phyloP scores from a whole-genome alignment of 2,329 filamentous ascomycete genomes.

The Chaetomiaceae sp. region DNA sequence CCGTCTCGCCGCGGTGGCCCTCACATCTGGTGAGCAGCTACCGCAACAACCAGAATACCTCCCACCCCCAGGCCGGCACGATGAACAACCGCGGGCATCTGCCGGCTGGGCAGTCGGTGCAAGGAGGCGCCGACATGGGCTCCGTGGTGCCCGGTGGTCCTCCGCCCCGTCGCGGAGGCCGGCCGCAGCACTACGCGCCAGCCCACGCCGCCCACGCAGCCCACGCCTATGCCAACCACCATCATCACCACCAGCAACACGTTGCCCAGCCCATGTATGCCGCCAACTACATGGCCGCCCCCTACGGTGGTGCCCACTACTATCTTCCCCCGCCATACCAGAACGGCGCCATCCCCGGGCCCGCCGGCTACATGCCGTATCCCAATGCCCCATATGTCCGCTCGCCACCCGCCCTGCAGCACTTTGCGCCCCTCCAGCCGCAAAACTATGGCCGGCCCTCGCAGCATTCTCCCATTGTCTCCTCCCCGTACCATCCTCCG shows the following conservation, averaged over 20 bases:
- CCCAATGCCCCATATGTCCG: conserved; percentile 39
- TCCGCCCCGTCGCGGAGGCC: conserved; percentile 31
- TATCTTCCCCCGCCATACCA: conserved; percentile 55
- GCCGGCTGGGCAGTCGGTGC: conserved; percentile 67
- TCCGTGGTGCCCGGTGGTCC: conserved; percentile 27
- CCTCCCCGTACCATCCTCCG: conserved; percentile 54
- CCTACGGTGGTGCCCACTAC: conserved; percentile 22
- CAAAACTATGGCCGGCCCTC: conserved; percentile 44
- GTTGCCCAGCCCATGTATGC: conserved; percentile 44
- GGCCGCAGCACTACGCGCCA: conserved; percentile 33
- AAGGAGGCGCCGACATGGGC: conserved; percentile 35
- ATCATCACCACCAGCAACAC: conserved; percentile 36
- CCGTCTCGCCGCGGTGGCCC: conserved; percentile 27
- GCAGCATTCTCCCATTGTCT: conserved; percentile 41
- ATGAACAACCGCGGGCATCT: conserved; percentile 68
- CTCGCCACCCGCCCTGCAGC: conserved; percentile 49
- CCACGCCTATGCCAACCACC: conserved; percentile 22
- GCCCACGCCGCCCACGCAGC: conserved; percentile 21
- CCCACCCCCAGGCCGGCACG: conserved; percentile 61
- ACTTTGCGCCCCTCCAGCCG: conserved; percentile 46
- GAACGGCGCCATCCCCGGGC: conserved; percentile 41
- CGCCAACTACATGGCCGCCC: conserved; percentile 38
- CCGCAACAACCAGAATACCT: conserved; percentile 26
- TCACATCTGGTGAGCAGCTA: conserved; percentile 31
- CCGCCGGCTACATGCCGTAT: conserved; percentile 43